phyloP scores from a whole-genome alignment of 176 grass and related monocot genomes.

The Rhynchospora tenuis region DNA sequence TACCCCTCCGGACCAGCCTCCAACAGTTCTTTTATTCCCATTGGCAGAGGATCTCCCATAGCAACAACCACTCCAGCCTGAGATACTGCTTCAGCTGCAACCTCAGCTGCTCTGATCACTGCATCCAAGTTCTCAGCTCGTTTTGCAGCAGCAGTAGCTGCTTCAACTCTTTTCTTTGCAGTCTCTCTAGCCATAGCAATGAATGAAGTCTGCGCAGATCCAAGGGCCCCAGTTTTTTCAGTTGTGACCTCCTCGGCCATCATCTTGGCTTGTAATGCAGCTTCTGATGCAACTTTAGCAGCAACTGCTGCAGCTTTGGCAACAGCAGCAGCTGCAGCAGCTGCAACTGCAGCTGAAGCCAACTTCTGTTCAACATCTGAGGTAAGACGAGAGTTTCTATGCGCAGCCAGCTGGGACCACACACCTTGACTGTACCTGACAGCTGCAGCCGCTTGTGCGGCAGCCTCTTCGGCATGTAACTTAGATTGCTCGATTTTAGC shows the following conservation, averaged over 20 bases:
- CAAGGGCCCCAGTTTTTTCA: conserved; percentile 17
- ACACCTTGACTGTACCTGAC: conserved; percentile 59
- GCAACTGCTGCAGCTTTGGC: conserved; percentile 85
- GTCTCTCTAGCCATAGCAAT: conserved; percentile 77
- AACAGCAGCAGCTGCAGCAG: conserved; percentile 81
- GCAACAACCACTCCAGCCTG: conserved; percentile 72
- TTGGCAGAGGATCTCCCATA: conserved; percentile 91
- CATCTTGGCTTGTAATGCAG: conserved; percentile 80
- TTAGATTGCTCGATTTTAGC: conserved; percentile 58
- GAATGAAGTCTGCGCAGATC: conserved; percentile 34
- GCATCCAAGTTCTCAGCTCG: conserved; percentile 91
- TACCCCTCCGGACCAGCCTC: conserved; percentile 67
- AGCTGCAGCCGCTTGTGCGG: conserved; percentile 44
- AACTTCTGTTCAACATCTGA: conserved; percentile 79
- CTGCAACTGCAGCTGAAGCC: conserved; percentile 73
- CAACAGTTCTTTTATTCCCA: conserved; percentile 72
- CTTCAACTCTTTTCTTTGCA: conserved; percentile 88
- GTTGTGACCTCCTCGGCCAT: conserved; percentile 75
- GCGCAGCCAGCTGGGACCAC: conserved; percentile 57
- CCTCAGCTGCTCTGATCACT: conserved; percentile 90
- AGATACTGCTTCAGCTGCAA: conserved; percentile 76
- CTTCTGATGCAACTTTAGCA: conserved; percentile 83
- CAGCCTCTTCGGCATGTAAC: conserved; percentile 57
- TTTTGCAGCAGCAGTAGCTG: conserved; percentile 79
- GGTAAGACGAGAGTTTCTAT: conserved; percentile 40